Evolutionary conservation across 331 rosid genomes (phyloP).

Genomic region (Stylosanthes scabra): DNA sequence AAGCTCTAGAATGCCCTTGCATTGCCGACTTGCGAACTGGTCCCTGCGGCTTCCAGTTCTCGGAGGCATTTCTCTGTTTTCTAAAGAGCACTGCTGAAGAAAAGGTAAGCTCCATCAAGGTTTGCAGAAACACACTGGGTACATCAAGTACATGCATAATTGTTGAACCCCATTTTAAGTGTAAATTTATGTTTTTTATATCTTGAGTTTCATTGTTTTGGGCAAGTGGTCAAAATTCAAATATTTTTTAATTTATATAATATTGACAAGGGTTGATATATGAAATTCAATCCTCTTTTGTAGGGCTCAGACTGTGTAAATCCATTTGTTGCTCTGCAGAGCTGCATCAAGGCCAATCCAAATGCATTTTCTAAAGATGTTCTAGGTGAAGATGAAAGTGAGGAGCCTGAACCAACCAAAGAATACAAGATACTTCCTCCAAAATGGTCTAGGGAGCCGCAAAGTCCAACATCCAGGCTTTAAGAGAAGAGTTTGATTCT

Average conservation of each 20-base stretch:
- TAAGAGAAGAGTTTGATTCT: conserved; percentile 38
- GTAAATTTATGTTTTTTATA: not conserved
- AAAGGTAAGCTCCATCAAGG: conserved; percentile 60
- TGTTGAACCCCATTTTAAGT: not conserved
- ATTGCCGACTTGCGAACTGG: conserved; percentile 85
- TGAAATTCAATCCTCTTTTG: conserved; percentile 45
- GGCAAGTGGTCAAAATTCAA: conserved; percentile 11
- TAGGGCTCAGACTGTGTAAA: conserved; percentile 94
- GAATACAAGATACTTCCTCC: conserved; percentile 79
- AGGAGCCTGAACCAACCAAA: conserved; percentile 47
- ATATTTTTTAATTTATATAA: conserved; percentile 31
- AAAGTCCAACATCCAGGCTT: conserved; percentile 64
- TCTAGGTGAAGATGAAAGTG: conserved; percentile 57
- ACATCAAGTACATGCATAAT: too few species aligned
- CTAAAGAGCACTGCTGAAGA: conserved; percentile 87
- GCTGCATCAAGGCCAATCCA: conserved; percentile 89
- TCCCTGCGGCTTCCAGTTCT: conserved; percentile 80
- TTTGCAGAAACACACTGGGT: not conserved
- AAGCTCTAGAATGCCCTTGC: conserved; percentile 94
- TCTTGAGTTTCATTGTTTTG: not conserved
- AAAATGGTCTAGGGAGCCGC: conserved; percentile 71
- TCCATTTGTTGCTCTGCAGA: conserved; percentile 85
- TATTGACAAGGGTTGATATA: too few species aligned
- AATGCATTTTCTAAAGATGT: conserved; percentile 73
- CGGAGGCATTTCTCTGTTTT: conserved; percentile 87